Evolutionary conservation across 805 yeast genomes (phyloP).

Genomic region (Wickerhamiella alocasiicola): DNA sequence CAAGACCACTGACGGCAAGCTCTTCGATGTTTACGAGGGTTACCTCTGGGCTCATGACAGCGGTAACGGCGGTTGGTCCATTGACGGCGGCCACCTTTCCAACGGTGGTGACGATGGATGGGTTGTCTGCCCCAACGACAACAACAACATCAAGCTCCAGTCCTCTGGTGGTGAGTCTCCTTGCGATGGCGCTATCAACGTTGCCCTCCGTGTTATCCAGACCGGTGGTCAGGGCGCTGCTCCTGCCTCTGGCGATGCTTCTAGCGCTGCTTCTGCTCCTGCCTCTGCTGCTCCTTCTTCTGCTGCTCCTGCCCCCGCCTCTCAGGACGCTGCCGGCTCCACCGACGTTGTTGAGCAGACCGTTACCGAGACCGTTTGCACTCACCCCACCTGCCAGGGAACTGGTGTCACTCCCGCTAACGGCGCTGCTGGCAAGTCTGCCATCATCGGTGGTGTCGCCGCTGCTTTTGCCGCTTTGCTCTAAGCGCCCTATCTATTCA

Average conservation of each 20-base stretch:
- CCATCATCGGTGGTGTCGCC: no score
- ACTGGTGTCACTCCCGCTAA: conserved; percentile 7
- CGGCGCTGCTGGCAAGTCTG: conserved; percentile 10
- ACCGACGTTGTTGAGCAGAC: conserved; percentile 5
- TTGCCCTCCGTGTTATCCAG: background rate
- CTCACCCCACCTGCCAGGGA: conserved; percentile 8
- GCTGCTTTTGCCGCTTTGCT: no score
- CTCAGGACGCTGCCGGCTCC: background rate
- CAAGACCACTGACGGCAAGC: conserved; percentile 1
- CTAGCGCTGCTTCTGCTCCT: no score
- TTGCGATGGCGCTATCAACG: background rate
- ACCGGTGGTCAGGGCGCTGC: background rate
- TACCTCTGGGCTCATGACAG: background rate
- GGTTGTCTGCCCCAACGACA: background rate
- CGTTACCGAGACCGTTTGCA: conserved; percentile 10
- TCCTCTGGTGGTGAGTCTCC: no score
- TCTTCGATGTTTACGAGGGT: background rate
- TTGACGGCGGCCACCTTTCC: background rate
- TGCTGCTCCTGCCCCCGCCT: background rate
- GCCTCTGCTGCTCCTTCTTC: background rate
- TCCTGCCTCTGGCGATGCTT: background rate
- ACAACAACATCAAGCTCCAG: background rate
- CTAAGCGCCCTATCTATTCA: no score
- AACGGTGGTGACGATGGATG: background rate
- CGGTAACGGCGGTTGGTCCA: background rate